A percentile compares a stretch with the other conserved stretches of the same genome.
phyloP scores from a whole-genome alignment of 345 rosid genomes.

The Brassica juncea region DNA sequence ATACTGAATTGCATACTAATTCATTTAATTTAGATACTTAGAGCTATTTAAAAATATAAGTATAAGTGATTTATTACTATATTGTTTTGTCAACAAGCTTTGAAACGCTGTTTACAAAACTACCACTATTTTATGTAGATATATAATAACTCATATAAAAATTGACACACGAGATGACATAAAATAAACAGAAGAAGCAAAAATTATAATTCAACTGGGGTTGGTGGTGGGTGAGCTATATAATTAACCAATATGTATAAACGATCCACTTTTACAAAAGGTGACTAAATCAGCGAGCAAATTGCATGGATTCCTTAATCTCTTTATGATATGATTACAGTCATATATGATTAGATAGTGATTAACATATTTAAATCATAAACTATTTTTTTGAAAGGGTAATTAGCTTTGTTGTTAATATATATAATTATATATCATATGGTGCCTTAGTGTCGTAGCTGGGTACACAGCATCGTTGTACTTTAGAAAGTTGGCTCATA shows the following conservation, averaged over 20 bases:
- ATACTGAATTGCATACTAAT: too few species aligned
- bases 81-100: neutral
- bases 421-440: neutral
- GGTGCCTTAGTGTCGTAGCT: constrained; percentile 34
- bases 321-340: constrained; percentile 29
- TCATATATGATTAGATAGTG: constrained; percentile 35
- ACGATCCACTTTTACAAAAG: constrained; percentile 22
- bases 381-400: constrained; percentile 20
- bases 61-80: neutral
- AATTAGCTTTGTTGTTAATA: neutral
- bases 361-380: constrained; percentile 16
- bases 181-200: neutral
- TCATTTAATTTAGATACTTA: neutral
- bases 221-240: constrained; percentile 21
- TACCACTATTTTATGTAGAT: neutral
- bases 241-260: neutral
- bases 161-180: neutral
- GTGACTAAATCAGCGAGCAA: constrained; percentile 24
- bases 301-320: constrained; percentile 31
- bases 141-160: neutral
- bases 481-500: constrained; percentile 22
- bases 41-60: neutral
- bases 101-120: neutral
- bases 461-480: constrained; percentile 33
- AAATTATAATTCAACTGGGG: neutral